phyloP scores from a whole-genome alignment of 1,284 basidiomycete species.

The Exsudoporus floridanus region DNA sequence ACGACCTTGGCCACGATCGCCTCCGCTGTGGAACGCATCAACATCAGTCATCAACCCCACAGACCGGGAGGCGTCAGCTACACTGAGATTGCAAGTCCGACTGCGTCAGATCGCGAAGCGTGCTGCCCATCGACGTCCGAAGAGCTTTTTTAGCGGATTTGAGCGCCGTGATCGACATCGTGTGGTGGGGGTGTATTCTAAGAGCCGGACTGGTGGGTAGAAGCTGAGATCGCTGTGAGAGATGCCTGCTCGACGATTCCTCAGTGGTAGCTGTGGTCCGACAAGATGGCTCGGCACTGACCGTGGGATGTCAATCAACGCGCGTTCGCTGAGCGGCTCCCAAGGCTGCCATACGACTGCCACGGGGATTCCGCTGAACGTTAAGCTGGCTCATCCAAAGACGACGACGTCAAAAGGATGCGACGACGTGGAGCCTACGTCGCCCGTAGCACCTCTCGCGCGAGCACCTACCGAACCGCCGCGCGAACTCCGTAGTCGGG shows the following conservation, averaged over 20 bases:
- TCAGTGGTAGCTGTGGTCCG: slow-evolving; percentile 1
- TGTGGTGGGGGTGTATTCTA: background rate
- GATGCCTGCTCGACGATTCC: background rate
- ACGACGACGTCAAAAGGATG: background rate
- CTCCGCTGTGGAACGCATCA: slow-evolving; percentile 45
- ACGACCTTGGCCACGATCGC: slow-evolving; percentile 50
- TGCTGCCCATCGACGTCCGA: slow-evolving; percentile 47
- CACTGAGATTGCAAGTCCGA: slow-evolving; percentile 59
- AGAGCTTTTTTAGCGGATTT: slow-evolving; percentile 51
- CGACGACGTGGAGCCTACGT: slow-evolving; percentile 39
- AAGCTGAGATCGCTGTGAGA: background rate
- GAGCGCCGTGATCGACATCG: slow-evolving; percentile 34
- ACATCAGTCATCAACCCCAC: slow-evolving; percentile 6
- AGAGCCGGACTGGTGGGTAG: slow-evolving; percentile 1
- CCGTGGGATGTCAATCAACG: background rate
- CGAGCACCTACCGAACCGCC: slow-evolving; percentile 46
- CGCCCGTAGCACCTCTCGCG: slow-evolving; percentile 54
- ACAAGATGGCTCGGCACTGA: slow-evolving; percentile 10
- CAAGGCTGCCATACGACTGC: background rate
- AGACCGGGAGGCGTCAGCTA: slow-evolving; percentile 27
- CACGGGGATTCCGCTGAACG: slow-evolving; percentile 29
- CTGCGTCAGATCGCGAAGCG: slow-evolving; percentile 44
- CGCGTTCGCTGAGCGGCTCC: slow-evolving; percentile 6
- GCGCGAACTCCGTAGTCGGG: slow-evolving; percentile 53
- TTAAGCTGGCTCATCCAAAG: background rate